A percentile compares a stretch with the other conserved stretches of the same genome.
These are phyloP conservation scores for Antitrichia curtipendula DNA, from an alignment of 225 moss, liverwort and hornwort species.

Conservation along the genomic window DNA sequence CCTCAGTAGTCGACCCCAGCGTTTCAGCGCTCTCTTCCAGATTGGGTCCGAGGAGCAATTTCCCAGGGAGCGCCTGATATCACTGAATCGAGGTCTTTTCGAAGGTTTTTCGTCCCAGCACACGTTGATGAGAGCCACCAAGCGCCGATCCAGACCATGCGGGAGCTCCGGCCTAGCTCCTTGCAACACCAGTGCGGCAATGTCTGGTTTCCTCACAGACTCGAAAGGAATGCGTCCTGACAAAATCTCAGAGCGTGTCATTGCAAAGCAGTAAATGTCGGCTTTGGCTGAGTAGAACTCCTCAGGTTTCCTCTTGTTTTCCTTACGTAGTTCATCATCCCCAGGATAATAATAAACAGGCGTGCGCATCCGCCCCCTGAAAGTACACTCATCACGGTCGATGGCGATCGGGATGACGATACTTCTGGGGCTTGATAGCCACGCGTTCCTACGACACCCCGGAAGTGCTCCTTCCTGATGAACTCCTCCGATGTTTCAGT, in stretches of 20 bases:
- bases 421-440: neutral
- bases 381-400: no score
- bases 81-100: neutral
- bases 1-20: neutral
- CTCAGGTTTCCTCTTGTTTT: neutral
- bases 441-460: neutral
- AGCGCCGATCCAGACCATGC: neutral
- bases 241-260: neutral
- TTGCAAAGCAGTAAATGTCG: neutral
- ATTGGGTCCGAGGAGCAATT: no score
- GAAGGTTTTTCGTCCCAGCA: neutral
- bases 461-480: neutral
- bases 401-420: no score
- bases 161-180: neutral
- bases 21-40: no score
- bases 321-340: no score
- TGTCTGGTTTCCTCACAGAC: neutral
- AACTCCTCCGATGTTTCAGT: neutral
- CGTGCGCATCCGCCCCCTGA: no score
- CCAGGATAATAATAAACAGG: no score
- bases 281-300: neutral
- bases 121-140: rapidly evolving
- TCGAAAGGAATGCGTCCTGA: neutral
- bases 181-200: neutral
- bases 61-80: neutral